A percentile compares a stretch with the other conserved stretches of the same genome.
These are phyloP conservation scores for Manihot esculenta DNA, from an alignment of 441 rosid species.

Conservation along the genomic window DNA sequence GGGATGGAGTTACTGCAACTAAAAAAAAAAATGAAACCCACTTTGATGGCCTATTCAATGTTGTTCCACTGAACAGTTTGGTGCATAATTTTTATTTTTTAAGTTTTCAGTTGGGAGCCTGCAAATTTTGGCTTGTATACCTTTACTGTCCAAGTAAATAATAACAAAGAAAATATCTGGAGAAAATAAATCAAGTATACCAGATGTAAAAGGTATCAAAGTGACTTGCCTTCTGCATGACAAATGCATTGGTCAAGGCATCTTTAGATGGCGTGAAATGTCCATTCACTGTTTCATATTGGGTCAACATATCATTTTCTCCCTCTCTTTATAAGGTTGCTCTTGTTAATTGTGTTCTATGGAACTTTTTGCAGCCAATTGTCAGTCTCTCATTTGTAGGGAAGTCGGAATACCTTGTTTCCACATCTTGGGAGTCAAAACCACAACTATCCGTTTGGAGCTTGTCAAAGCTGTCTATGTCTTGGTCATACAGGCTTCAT, in stretches of 20 bases:
- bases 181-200: background rate
- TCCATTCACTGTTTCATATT: background rate
- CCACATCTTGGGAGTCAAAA: conserved; percentile 59
- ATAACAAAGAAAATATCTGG: background rate
- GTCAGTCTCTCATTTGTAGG: conserved; percentile 68
- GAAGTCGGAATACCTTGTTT: conserved; percentile 74
- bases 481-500: conserved; percentile 83
- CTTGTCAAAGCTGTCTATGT: conserved; percentile 59
- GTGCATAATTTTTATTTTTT: background rate
- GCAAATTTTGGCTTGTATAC: background rate
- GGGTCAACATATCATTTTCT: background rate
- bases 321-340: background rate
- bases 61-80: background rate
- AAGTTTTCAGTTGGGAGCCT: background rate
- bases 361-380: conserved; percentile 62
- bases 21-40: background rate
- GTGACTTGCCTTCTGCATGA: background rate
- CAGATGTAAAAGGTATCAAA: background rate
- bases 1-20: background rate
- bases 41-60: background rate
- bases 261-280: background rate
- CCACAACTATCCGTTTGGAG: conserved; percentile 85
- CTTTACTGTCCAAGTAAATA: conserved; percentile 6
- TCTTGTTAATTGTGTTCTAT: conserved; percentile 9
- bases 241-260: background rate